Percentiles rank a stretch among this genome's conserved stretches.
Evolutionary conservation across 768 basidiomycete species (phyloP).

Genomic region (Pulveroboletus sp.): DNA sequence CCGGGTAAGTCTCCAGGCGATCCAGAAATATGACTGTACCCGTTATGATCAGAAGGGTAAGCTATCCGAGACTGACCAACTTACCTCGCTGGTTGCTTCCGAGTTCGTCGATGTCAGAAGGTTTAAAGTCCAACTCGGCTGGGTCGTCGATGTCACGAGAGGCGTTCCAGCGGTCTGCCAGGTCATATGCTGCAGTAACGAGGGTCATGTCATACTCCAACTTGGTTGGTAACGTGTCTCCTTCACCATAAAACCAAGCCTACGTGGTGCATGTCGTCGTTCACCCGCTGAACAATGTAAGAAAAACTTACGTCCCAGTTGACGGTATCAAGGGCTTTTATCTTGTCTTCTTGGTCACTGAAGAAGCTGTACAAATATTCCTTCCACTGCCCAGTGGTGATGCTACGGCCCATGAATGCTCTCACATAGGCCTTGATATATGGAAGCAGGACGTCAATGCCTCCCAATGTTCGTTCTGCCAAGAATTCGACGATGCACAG

Average conservation of each 20-base stretch:
- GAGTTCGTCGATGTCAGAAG: conserved; percentile 45
- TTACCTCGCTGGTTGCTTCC: conserved; percentile 51
- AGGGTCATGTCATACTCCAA: conserved; percentile 54
- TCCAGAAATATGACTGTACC: conserved; percentile 55
- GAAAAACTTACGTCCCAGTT: conserved; percentile 51
- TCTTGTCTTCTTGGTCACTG: conserved; percentile 39
- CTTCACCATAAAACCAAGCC: conserved; percentile 60
- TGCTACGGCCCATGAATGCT: conserved; percentile 54
- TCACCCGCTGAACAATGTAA: neutral
- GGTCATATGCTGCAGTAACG: conserved; percentile 46
- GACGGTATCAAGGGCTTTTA: conserved; percentile 47
- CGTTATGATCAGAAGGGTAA: neutral
- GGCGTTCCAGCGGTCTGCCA: conserved; percentile 53
- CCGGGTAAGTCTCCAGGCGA: conserved; percentile 39
- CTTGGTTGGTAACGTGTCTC: conserved; percentile 45
- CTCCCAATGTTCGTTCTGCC: conserved; percentile 52
- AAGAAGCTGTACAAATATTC: conserved; percentile 56
- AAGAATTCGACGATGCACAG: neutral
- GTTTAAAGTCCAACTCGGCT: conserved; percentile 38
- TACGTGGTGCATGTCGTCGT: conserved; percentile 10
- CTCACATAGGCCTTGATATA: conserved; percentile 55
- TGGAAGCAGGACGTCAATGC: conserved; percentile 53
- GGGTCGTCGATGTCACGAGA: conserved; percentile 37
- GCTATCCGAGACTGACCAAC: neutral
- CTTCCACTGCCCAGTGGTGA: conserved; percentile 58